phyloP scores from a whole-genome alignment of 1,284 basidiomycete species.

The Heterobasidion parviporum region DNA sequence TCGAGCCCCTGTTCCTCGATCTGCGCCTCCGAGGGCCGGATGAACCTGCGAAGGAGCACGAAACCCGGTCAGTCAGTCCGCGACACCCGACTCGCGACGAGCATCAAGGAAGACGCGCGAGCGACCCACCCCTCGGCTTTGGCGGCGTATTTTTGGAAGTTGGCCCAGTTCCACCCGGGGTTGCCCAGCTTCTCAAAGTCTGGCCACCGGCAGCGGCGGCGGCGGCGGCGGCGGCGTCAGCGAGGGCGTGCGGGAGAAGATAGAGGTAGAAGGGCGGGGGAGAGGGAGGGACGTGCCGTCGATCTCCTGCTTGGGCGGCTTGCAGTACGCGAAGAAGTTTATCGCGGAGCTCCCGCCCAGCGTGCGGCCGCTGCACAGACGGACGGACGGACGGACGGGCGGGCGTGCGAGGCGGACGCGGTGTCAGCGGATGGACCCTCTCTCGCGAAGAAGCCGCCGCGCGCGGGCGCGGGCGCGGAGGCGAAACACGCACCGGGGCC shows the following conservation, averaged over 20 bases:
- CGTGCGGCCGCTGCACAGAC: slow-evolving; percentile 15
- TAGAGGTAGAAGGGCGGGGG: no score
- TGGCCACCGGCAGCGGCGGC: neutral
- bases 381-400: no score
- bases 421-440: neutral
- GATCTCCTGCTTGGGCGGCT: slow-evolving; percentile 18
- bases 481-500: slow-evolving; percentile 10
- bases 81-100: no score
- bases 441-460: neutral
- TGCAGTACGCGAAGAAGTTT: slow-evolving; percentile 17
- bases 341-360: slow-evolving; percentile 22
- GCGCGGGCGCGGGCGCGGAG: neutral
- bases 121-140: neutral
- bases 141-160: slow-evolving; percentile 1
- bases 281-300: slow-evolving; percentile 9
- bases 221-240: no score
- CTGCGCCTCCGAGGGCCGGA: neutral
- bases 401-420: no score
- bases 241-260: neutral
- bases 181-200: slow-evolving; percentile 3
- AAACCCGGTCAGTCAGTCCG: neutral
- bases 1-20: neutral
- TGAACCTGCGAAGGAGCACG: neutral
- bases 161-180: slow-evolving; percentile 3
- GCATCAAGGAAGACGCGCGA: neutral